These are phyloP conservation scores for Gnomoniopsis smithogilvyi DNA, from an alignment of 2,329 filamentous ascomycete species.

Conservation along the genomic window DNA sequence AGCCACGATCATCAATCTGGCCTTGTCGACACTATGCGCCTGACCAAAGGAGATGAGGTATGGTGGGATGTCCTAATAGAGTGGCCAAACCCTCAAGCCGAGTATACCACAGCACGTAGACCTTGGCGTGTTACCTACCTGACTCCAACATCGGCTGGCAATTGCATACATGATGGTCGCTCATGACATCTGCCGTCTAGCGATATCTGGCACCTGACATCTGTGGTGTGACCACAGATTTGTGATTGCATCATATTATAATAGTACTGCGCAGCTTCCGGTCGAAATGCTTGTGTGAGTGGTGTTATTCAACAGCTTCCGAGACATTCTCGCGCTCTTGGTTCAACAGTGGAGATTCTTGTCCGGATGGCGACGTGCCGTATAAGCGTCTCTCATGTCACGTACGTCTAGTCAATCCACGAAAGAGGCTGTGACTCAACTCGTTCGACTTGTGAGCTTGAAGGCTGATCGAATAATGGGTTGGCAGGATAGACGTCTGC, in stretches of 20 bases:
- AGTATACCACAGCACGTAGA: not conserved
- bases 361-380: not conserved
- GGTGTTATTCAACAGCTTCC: not conserved
- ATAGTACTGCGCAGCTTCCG: not conserved
- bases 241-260: not conserved
- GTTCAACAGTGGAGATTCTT: not conserved
- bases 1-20: not conserved
- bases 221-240: not conserved
- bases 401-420: not conserved
- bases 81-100: not conserved
- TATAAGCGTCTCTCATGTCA: not conserved
- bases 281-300: not conserved
- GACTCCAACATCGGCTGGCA: not conserved
- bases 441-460: not conserved
- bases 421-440: not conserved
- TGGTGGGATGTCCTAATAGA: not conserved
- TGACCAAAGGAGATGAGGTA: not conserved
- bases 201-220: not conserved
- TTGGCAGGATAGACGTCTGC: slow-evolving; percentile 8
- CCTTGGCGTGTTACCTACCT: not conserved
- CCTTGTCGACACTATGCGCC: not conserved
- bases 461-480: not conserved
- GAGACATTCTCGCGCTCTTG: not conserved
- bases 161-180: not conserved
- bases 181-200: not conserved